Conservation (phyloP, 805 yeast genomes). For the Myxozyma neglecta region DNA sequence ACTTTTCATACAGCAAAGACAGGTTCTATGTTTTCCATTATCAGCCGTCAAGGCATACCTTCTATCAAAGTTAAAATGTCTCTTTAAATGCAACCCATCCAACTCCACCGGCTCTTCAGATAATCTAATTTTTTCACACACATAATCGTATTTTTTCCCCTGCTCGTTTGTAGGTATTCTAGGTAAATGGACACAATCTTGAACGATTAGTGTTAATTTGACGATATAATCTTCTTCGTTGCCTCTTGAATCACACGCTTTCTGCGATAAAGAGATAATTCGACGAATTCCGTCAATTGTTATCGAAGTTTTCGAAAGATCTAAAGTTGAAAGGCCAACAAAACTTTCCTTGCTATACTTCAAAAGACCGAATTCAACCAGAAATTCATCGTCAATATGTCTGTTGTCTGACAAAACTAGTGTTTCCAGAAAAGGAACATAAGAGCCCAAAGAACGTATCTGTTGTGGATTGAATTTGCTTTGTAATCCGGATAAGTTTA, state of each 20-base stretch:
- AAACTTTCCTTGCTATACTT: background rate
- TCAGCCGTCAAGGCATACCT: conserved; percentile 2
- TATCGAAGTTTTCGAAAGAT: background rate
- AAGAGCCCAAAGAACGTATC: background rate
- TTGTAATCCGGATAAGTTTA: background rate
- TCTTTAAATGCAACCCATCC: background rate
- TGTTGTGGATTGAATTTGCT: no score
- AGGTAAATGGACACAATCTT: no score
- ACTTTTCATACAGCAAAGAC: conserved; percentile 2
- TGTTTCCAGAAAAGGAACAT: background rate
- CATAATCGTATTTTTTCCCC: background rate
- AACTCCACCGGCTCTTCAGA: background rate
- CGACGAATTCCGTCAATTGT: background rate
- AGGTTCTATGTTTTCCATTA: background rate
- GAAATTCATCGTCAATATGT: background rate
- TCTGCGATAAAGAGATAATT: background rate
- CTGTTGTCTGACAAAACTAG: conserved; percentile 1
- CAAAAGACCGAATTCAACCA: background rate
- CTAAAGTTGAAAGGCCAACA: background rate
- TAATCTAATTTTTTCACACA: background rate
- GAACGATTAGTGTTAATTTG: no score
- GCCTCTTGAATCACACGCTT: no score
- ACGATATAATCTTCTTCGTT: no score
- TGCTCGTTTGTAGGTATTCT: background rate
- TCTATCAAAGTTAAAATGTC: conserved; percentile 12